A percentile compares a stretch with the other conserved stretches of the same genome.
Conservation (phyloP, 2,329 filamentous ascomycete genomes). For the Diaporthe nobilis region DNA sequence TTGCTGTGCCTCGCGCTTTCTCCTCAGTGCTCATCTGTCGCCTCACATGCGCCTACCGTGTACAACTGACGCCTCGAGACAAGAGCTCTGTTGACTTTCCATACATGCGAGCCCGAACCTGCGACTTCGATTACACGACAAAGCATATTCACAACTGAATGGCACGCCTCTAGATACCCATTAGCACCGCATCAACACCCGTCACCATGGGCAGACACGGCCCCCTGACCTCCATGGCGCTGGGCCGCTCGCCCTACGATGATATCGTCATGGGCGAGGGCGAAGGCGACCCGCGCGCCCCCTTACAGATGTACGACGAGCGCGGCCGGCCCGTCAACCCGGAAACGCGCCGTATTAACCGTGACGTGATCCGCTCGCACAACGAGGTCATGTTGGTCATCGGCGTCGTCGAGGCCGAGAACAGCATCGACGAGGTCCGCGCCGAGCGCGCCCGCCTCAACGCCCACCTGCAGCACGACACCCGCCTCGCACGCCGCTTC, state of each 20-base stretch:
- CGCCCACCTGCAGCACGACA: slow-evolving; percentile 63
- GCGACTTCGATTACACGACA: neutral
- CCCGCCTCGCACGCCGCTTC: slow-evolving; percentile 58
- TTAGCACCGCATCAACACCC: slow-evolving; percentile 19
- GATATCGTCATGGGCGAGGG: slow-evolving; percentile 67
- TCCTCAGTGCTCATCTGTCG: neutral
- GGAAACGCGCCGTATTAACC: slow-evolving; percentile 68
- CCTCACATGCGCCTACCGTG: neutral
- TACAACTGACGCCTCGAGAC: neutral
- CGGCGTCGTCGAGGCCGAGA: slow-evolving; percentile 72
- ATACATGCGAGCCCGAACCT: neutral
- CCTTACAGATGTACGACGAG: slow-evolving; percentile 66
- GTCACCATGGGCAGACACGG: slow-evolving; percentile 67
- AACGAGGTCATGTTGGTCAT: slow-evolving; percentile 76
- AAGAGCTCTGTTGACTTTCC: neutral
- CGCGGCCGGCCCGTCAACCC: slow-evolving; percentile 70
- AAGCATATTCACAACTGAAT: neutral
- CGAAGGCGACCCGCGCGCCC: slow-evolving; percentile 56
- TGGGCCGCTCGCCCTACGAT: slow-evolving; percentile 73
- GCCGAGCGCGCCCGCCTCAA: slow-evolving; percentile 54
- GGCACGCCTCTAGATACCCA: neutral
- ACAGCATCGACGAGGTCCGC: slow-evolving; percentile 55
- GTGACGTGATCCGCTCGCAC: slow-evolving; percentile 71
- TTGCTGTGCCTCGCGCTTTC: slow-evolving; percentile 1
- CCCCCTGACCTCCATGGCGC: slow-evolving; percentile 69